phyloP scores from a whole-genome alignment of 2,329 filamentous ascomycete genomes.

The Bertia moriformis region DNA sequence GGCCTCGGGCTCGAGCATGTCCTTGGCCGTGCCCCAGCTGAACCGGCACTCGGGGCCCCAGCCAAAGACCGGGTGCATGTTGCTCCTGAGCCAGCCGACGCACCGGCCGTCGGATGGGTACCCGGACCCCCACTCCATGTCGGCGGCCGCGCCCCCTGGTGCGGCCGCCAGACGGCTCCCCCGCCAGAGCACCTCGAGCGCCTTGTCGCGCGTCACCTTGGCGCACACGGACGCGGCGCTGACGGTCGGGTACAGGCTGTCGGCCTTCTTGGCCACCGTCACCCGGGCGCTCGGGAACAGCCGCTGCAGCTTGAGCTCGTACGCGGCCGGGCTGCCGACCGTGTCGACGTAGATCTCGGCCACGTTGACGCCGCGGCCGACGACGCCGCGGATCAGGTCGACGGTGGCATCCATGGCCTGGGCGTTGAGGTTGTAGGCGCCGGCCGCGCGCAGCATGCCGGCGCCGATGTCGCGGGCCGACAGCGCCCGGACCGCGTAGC shows the following conservation, averaged over 20 bases:
- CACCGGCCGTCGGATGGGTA: conserved; percentile 82
- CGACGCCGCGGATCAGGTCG: conserved; percentile 62
- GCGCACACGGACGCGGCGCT: conserved; percentile 88
- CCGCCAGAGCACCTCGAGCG: conserved; percentile 62
- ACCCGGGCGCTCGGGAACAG: conserved; percentile 67
- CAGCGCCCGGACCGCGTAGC: conserved; percentile 71
- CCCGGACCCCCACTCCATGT: conserved; percentile 67
- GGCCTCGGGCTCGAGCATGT: conserved; percentile 84
- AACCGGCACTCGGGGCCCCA: conserved; percentile 90
- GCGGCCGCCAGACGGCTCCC: neutral
- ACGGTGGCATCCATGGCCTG: conserved; percentile 91
- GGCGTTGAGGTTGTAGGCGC: conserved; percentile 84
- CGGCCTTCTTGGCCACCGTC: conserved; percentile 79
- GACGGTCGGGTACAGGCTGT: conserved; percentile 81
- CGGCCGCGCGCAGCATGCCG: conserved; percentile 56
- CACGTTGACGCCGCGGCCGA: conserved; percentile 67
- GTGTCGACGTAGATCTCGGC: conserved; percentile 91
- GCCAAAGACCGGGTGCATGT: conserved; percentile 87
- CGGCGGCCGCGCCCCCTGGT: conserved; percentile 4
- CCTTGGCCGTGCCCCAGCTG: conserved; percentile 90
- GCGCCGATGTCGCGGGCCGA: conserved; percentile 73
- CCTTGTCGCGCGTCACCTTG: conserved; percentile 87
- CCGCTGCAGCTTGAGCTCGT: conserved; percentile 71
- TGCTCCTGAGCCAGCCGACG: conserved; percentile 64
- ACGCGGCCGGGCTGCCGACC: conserved; percentile 66